Percentiles rank a stretch among this genome's conserved stretches.
These are phyloP conservation scores for Epichloe coenophiala DNA, from an alignment of 2,329 filamentous ascomycete genomes.

Conservation along the genomic window DNA sequence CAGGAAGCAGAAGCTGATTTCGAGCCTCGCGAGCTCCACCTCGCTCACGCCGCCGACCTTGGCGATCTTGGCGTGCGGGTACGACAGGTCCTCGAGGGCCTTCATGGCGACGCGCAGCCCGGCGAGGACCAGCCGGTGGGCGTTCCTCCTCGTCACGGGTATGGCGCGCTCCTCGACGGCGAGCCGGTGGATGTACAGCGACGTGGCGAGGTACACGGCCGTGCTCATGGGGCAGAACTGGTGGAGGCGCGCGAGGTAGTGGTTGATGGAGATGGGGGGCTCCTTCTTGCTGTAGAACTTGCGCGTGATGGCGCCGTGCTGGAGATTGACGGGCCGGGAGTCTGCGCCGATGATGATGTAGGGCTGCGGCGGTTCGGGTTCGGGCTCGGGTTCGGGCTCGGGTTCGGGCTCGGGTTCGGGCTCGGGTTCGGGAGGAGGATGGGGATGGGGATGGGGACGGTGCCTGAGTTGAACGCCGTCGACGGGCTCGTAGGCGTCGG, in stretches of 20 bases:
- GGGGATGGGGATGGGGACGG: conserved; percentile 6
- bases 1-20: conserved; percentile 81
- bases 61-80: conserved; percentile 70
- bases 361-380: conserved; percentile 25
- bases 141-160: conserved; percentile 68
- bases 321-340: conserved; percentile 58
- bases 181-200: conserved; percentile 73
- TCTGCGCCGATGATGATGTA: conserved; percentile 54
- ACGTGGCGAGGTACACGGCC: conserved; percentile 82
- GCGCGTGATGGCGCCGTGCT: conserved; percentile 74
- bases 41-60: conserved; percentile 81
- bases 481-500: conserved; percentile 22
- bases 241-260: conserved; percentile 79
- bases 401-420: too few species aligned
- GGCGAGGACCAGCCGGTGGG: conserved; percentile 74
- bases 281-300: conserved; percentile 88
- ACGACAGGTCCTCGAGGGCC: conserved; percentile 82
- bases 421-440: too few species aligned
- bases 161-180: conserved; percentile 66
- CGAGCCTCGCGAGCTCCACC: conserved; percentile 66
- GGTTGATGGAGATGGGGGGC: conserved; percentile 68
- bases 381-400: too few species aligned
- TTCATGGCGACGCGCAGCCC: conserved; percentile 85
- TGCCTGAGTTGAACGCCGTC: conserved; percentile 42
- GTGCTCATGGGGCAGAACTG: conserved; percentile 88